phyloP scores from a whole-genome alignment of 2,329 filamentous ascomycete species.

The Cercospora canescens region DNA sequence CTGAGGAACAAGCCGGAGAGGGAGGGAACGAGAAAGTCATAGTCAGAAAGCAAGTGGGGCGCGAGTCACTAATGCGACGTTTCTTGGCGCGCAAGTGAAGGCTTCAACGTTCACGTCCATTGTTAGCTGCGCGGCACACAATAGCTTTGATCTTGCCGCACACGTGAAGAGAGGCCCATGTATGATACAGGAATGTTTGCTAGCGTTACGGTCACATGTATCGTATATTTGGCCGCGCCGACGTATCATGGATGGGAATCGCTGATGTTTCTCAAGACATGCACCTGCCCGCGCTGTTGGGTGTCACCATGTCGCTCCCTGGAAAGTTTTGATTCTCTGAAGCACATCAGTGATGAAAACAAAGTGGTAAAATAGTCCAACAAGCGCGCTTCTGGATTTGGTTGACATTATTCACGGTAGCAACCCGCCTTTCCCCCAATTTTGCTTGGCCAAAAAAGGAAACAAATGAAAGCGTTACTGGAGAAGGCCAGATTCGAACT shows the following conservation, averaged over 20 bases:
- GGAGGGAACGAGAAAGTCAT: not conserved
- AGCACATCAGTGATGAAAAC: not conserved
- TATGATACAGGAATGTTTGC: not conserved
- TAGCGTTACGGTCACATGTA: not conserved
- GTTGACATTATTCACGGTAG: not conserved
- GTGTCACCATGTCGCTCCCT: not conserved
- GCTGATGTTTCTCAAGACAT: not conserved
- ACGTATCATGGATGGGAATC: not conserved
- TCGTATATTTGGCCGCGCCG: not conserved
- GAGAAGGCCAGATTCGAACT: not conserved
- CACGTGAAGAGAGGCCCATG: not conserved
- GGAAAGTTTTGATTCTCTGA: not conserved
- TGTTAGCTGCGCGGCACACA: not conserved
- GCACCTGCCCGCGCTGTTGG: not conserved
- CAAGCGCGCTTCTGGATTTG: not conserved
- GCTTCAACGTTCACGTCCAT: not conserved
- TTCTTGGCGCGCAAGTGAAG: not conserved
- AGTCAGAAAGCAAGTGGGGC: not conserved
- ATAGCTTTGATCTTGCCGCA: not conserved
- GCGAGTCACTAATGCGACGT: not conserved
- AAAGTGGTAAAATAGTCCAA: not conserved
- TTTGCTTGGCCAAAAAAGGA: not conserved
- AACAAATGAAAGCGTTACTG: not conserved
- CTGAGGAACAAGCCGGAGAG: not conserved
- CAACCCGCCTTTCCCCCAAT: not conserved